Conservation (phyloP, 2,329 filamentous ascomycete genomes). For the Fulvia fulva region DNA sequence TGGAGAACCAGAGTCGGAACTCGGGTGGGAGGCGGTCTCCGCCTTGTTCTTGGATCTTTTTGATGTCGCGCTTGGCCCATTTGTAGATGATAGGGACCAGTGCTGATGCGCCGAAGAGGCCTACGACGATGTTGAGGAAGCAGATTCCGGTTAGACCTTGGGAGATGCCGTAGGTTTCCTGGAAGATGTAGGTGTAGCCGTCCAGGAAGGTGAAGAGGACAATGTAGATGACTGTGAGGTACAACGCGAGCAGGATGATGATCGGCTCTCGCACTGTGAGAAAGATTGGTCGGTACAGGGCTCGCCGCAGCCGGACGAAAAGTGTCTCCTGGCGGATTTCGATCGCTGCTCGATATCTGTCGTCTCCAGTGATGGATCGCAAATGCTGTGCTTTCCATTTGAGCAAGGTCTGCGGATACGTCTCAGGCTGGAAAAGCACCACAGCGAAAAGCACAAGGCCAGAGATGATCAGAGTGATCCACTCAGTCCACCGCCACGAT, state of each 20-base stretch:
- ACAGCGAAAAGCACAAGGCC: constrained; percentile 27
- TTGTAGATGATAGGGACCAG: constrained; percentile 18
- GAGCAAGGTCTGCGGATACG: constrained; percentile 42
- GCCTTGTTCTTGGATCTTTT: constrained; percentile 39
- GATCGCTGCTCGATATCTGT: constrained; percentile 45
- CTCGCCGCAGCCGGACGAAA: constrained; percentile 31
- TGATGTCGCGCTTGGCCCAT: constrained; percentile 35
- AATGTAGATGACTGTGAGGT: constrained; percentile 51
- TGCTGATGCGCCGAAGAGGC: constrained; percentile 13
- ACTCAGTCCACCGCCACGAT: constrained; percentile 47
- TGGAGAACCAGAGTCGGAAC: constrained; percentile 51
- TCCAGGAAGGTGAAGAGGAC: constrained; percentile 54
- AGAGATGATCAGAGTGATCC: constrained; percentile 37
- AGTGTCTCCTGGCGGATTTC: constrained; percentile 44
- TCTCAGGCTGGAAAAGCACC: constrained; percentile 49
- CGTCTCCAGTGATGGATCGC: constrained; percentile 35
- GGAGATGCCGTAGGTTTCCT: constrained; percentile 46
- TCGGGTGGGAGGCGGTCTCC: constrained; percentile 46
- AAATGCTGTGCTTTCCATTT: constrained; percentile 37
- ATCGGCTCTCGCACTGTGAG: constrained; percentile 35
- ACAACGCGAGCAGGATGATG: constrained; percentile 47
- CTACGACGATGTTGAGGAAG: constrained; percentile 18
- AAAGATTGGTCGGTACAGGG: constrained; percentile 42
- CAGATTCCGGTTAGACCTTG: constrained; percentile 16
- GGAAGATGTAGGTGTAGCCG: constrained; percentile 52